Evolutionary conservation across 495 filamentous ascomycete species (phyloP).

Genomic region (Apiosordaria backusii): DNA sequence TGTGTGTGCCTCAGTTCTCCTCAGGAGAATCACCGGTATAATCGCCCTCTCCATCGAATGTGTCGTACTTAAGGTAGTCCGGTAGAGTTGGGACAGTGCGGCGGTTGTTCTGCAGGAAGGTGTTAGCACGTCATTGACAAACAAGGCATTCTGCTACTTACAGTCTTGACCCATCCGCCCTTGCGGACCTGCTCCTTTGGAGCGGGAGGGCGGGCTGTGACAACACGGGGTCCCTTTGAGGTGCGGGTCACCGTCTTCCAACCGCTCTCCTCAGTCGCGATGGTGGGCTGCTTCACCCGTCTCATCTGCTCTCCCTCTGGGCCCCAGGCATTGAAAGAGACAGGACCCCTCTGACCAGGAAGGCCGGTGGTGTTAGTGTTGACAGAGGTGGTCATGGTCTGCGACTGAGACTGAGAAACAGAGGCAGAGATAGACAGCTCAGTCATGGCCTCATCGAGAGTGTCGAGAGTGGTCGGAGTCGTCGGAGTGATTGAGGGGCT

Average conservation of each 20-base stretch:
- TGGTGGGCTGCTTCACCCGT: too few relatives aligned
- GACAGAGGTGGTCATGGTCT: not conserved
- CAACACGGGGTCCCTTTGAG: not conserved
- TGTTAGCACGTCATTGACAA: not conserved
- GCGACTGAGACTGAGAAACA: not conserved
- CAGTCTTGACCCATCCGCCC: conserved; percentile 19
- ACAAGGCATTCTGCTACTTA: conserved; percentile 2
- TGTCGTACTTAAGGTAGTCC: not conserved
- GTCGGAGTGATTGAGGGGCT: too few relatives aligned
- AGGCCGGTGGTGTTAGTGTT: too few relatives aligned
- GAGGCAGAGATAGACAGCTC: not conserved
- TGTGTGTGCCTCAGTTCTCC: too few relatives aligned
- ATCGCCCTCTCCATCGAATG: not conserved
- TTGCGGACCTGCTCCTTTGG: not conserved
- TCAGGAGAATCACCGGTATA: too few relatives aligned
- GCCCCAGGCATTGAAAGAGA: conserved; percentile 19
- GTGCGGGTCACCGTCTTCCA: not conserved
- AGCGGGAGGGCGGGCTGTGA: not conserved
- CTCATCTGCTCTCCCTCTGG: conserved; percentile 9
- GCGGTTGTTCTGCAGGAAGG: not conserved
- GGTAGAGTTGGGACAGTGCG: not conserved
- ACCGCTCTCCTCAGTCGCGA: not conserved
- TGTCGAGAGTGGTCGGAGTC: not conserved
- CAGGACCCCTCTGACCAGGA: not conserved
- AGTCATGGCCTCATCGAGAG: not conserved